Percentiles rank a stretch among this genome's conserved stretches.
These are phyloP conservation scores for Phytophthora litchii DNA, from an alignment of 352 stramenopile genomes.

Conservation along the genomic window DNA sequence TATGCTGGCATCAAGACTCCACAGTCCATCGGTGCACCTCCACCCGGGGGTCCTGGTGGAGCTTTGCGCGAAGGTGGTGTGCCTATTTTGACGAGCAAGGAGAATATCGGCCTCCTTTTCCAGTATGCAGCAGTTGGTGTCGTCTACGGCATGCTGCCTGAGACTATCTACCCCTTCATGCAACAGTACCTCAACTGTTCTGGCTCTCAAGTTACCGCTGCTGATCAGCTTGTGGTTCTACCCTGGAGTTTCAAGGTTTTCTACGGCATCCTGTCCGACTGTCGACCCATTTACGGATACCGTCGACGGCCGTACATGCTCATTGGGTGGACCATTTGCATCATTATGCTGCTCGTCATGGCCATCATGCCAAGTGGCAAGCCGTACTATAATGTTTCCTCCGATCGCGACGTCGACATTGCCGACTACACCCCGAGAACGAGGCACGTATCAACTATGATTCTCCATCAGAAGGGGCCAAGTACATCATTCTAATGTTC, in stretches of 20 bases:
- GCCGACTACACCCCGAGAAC: no score
- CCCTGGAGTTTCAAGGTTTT: constrained; percentile 54
- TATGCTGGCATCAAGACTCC: constrained; percentile 32
- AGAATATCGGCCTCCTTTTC: constrained; percentile 41
- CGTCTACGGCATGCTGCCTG: constrained; percentile 41
- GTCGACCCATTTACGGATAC: constrained; percentile 50
- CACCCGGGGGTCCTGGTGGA: constrained; percentile 2
- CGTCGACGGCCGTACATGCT: constrained; percentile 60
- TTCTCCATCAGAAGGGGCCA: constrained; percentile 30
- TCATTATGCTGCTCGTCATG: constrained; percentile 52
- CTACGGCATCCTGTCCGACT: constrained; percentile 28
- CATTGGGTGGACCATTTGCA: constrained; percentile 48
- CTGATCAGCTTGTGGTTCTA: no score
- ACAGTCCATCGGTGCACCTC: constrained; percentile 13
- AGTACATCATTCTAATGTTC: constrained; percentile 28
- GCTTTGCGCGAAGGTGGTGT: constrained; percentile 5
- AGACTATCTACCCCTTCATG: constrained; percentile 52
- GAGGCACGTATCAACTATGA: no score
- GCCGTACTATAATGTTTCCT: no score
- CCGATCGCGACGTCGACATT: no score
- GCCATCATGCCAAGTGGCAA: no score
- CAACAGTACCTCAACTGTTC: constrained; percentile 48
- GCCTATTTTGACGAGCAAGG: constrained; percentile 19
- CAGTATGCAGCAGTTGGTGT: constrained; percentile 49
- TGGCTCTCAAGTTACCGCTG: no score